A percentile compares a stretch with the other conserved stretches of the same genome.
These are phyloP conservation scores for Microcyclospora tardicrescens DNA, from an alignment of 2,329 filamentous ascomycete species.

Conservation along the genomic window DNA sequence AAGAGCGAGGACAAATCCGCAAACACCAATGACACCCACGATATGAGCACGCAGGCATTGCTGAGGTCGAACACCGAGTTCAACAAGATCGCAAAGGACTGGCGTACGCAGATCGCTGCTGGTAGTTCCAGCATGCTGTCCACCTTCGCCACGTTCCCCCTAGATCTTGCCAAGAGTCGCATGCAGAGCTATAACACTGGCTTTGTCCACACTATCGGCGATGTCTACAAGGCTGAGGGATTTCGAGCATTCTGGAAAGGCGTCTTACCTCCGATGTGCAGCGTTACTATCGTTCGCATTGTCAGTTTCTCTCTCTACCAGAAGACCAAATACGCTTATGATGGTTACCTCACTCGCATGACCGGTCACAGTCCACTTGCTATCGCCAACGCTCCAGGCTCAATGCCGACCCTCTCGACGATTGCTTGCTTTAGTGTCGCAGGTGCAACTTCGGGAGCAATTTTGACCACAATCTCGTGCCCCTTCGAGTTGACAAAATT, in stretches of 20 bases:
- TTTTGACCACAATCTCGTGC: constrained; percentile 69
- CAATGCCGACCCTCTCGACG: constrained; percentile 60
- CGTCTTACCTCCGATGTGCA: constrained; percentile 66
- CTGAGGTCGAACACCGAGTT: constrained; percentile 22
- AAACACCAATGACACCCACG: constrained; percentile 1
- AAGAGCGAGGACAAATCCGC: constrained; percentile 5
- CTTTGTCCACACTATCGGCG: constrained; percentile 52
- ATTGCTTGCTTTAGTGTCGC: constrained; percentile 64
- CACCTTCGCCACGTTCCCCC: constrained; percentile 68
- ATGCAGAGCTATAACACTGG: constrained; percentile 59
- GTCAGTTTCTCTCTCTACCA: constrained; percentile 71
- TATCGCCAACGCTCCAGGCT: constrained; percentile 57
- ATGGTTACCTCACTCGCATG: constrained; percentile 51
- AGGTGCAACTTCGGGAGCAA: constrained; percentile 65
- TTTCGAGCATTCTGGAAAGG: constrained; percentile 39
- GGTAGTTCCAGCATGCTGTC: constrained; percentile 65
- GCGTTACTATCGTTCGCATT: constrained; percentile 64
- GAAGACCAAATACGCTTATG: constrained; percentile 60
- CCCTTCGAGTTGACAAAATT: constrained; percentile 86
- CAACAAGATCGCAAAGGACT: constrained; percentile 54
- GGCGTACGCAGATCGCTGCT: constrained; percentile 69
- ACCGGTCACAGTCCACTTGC: constrained; percentile 59
- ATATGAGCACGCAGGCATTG: not conserved
- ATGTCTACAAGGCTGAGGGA: constrained; percentile 54
- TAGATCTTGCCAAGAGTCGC: constrained; percentile 80